Percentiles rank a stretch among this genome's conserved stretches.
Evolutionary conservation across 345 rosid species (phyloP).

Genomic region (Hibiscus tridactylites): DNA sequence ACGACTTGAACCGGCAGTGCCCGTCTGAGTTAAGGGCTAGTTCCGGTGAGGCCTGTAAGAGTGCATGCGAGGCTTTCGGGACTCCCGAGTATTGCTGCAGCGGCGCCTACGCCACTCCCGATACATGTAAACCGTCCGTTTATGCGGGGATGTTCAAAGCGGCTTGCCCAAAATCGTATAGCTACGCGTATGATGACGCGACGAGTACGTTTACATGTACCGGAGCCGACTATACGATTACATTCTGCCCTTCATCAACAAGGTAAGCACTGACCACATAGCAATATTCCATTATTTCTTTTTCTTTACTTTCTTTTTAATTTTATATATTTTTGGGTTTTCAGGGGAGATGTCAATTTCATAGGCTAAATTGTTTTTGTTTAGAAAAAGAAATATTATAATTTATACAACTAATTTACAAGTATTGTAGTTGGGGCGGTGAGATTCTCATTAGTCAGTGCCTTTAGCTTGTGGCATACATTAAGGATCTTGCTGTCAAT

Average conservation of each 20-base stretch:
- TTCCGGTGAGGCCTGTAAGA: slow-evolving; percentile 45
- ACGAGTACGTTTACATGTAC: slow-evolving; percentile 72
- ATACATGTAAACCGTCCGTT: slow-evolving; percentile 51
- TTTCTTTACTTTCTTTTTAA: background rate
- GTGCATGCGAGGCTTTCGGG: slow-evolving; percentile 76
- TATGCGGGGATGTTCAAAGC: slow-evolving; percentile 56
- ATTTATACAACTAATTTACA: background rate
- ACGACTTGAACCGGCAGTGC: slow-evolving; percentile 56
- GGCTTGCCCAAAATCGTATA: slow-evolving; percentile 63
- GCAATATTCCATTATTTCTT: background rate
- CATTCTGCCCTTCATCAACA: slow-evolving; percentile 61
- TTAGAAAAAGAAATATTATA: background rate
- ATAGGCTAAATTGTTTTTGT: background rate
- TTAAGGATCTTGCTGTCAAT: slow-evolving; percentile 7
- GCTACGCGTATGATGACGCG: slow-evolving; percentile 71
- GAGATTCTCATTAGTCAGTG: background rate
- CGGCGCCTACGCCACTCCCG: slow-evolving; percentile 52
- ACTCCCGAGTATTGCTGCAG: slow-evolving; percentile 59
- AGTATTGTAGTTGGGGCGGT: background rate
- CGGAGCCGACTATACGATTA: slow-evolving; percentile 50
- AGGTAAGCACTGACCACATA: slow-evolving; percentile 31
- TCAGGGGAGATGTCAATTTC: background rate
- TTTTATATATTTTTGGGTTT: background rate
- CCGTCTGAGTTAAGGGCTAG: slow-evolving; percentile 48
- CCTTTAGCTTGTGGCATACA: slow-evolving; percentile 9